These are phyloP conservation scores for Spergularia marina DNA, from an alignment of 148 eudicot species.

Conservation along the genomic window DNA sequence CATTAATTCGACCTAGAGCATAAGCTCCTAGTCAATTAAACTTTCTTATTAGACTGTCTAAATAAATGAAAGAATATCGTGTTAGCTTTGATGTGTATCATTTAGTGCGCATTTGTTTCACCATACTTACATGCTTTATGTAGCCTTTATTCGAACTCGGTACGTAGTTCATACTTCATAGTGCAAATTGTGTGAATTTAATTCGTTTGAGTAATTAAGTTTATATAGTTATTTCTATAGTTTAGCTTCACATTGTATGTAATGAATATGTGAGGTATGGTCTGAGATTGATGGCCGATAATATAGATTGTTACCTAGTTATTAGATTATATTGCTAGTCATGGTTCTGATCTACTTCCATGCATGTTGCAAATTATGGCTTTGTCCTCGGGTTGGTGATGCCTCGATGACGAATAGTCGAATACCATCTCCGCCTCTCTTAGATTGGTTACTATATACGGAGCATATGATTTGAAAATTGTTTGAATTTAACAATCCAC, in stretches of 20 bases:
- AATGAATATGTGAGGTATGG: conserved; percentile 12
- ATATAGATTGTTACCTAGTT: not conserved
- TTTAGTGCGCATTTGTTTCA: not conserved
- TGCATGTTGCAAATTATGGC: too few relatives aligned
- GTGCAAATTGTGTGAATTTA: conserved; percentile 12
- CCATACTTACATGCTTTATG: conserved; percentile 9
- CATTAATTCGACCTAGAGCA: not conserved
- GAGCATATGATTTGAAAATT: too few relatives aligned
- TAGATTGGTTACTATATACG: too few relatives aligned
- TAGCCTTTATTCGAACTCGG: conserved; percentile 10
- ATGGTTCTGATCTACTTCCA: too few relatives aligned
- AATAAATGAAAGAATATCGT: conserved; percentile 17
- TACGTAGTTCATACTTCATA: not conserved
- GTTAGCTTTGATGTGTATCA: not conserved
- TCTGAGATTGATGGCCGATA: conserved; percentile 3
- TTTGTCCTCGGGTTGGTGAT: too few relatives aligned
- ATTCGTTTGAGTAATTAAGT: conserved; percentile 8
- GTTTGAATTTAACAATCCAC: too few relatives aligned
- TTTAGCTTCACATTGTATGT: not conserved
- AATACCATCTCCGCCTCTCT: too few relatives aligned
- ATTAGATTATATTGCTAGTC: not conserved
- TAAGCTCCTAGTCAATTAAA: not conserved
- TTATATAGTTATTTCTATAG: too few relatives aligned
- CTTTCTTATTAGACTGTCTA: conserved; percentile 7
- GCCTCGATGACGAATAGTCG: too few relatives aligned